Conservation (phyloP, 495 filamentous ascomycete species). For the Evansstolkia leycettana region DNA sequence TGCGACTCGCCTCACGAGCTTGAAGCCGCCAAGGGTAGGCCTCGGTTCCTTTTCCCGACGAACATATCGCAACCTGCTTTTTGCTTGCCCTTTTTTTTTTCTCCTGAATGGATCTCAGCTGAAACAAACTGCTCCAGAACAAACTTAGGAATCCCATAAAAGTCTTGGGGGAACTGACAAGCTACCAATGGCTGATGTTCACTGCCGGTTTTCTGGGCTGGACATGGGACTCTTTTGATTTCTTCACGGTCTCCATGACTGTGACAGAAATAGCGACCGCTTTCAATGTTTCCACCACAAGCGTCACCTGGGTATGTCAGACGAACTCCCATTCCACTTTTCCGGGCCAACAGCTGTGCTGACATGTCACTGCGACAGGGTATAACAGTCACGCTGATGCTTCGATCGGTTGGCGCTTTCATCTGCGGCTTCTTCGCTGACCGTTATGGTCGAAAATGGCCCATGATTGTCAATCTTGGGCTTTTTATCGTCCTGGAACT, state of each 20-base stretch:
- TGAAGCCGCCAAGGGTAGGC: slow-evolving; percentile 16
- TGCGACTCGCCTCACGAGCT: slow-evolving; percentile 17
- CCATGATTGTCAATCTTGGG: slow-evolving; percentile 60
- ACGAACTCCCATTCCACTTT: background rate
- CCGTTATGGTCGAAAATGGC: slow-evolving; percentile 71
- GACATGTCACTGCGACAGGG: slow-evolving; percentile 26
- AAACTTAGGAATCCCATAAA: slow-evolving; percentile 16
- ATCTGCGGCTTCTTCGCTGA: slow-evolving; percentile 59
- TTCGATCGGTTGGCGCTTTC: slow-evolving; percentile 55
- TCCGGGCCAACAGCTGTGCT: background rate
- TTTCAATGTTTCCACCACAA: slow-evolving; percentile 19
- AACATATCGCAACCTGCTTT: background rate
- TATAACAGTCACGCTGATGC: slow-evolving; percentile 69
- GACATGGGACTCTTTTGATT: slow-evolving; percentile 33
- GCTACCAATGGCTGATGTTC: slow-evolving; percentile 33
- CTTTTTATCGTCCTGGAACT: slow-evolving; percentile 63
- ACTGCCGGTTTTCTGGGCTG: slow-evolving; percentile 15
- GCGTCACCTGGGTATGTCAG: slow-evolving; percentile 20
- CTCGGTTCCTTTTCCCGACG: background rate
- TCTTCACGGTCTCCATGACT: slow-evolving; percentile 26
- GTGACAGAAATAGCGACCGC: slow-evolving; percentile 21
- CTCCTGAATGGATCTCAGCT: background rate
- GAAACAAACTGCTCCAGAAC: slow-evolving; percentile 1
- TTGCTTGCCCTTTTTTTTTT: background rate
- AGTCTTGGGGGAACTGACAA: slow-evolving; percentile 17